These are phyloP conservation scores for Colletotrichum sp. DNA, from an alignment of 2,329 filamentous ascomycete species.

Conservation along the genomic window DNA sequence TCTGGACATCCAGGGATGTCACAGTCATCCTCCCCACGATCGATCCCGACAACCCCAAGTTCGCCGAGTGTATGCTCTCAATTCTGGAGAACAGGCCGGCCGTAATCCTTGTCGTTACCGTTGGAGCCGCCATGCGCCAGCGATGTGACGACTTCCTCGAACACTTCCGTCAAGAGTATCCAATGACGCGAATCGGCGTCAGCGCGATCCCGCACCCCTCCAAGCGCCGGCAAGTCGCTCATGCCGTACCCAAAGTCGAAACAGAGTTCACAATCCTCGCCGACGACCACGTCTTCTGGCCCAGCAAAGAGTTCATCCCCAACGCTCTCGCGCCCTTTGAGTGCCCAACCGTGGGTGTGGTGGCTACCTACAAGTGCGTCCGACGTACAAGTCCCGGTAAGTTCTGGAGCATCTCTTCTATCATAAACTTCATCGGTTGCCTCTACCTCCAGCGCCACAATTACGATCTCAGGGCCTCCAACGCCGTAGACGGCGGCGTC, in stretches of 20 bases:
- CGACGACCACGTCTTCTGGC: slow-evolving; percentile 62
- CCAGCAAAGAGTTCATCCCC: slow-evolving; percentile 40
- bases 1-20: slow-evolving; percentile 41
- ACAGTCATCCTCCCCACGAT: slow-evolving; percentile 59
- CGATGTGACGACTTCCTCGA: not conserved
- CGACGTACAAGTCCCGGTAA: slow-evolving; percentile 36
- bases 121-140: slow-evolving; percentile 31
- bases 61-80: slow-evolving; percentile 44
- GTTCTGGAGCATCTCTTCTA: slow-evolving; percentile 29
- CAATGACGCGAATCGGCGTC: slow-evolving; percentile 32
- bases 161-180: slow-evolving; percentile 9
- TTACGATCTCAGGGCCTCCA: slow-evolving; percentile 63
- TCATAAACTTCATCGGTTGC: slow-evolving; percentile 62
- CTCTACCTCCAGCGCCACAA: slow-evolving; percentile 68
- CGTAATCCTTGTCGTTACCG: slow-evolving; percentile 49
- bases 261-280: slow-evolving; percentile 50
- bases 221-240: slow-evolving; percentile 54
- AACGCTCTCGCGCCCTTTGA: slow-evolving; percentile 49
- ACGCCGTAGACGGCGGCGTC: slow-evolving; percentile 62
- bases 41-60: slow-evolving; percentile 44
- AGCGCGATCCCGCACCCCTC: slow-evolving; percentile 38
- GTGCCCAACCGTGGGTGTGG: slow-evolving; percentile 53
- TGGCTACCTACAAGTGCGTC: slow-evolving; percentile 62
- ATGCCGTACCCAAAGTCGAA: slow-evolving; percentile 38
- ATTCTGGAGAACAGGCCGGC: slow-evolving; percentile 43